A percentile compares a stretch with the other conserved stretches of the same genome.
These are phyloP conservation scores for Neofusicoccum sp. DNA, from an alignment of 2,329 filamentous ascomycete species.

Conservation along the genomic window DNA sequence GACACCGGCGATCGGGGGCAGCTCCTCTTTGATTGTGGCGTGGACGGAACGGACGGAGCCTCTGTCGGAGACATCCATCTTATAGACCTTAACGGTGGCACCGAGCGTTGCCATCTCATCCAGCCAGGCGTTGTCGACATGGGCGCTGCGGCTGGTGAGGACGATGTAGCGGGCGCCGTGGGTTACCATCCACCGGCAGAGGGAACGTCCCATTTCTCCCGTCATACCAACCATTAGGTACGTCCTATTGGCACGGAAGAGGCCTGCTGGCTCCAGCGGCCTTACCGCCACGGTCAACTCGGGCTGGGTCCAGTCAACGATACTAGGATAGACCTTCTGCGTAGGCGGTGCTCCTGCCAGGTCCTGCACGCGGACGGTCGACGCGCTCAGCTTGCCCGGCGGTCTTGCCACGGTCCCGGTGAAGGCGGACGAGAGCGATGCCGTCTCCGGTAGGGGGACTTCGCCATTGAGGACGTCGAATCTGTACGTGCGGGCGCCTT, in stretches of 20 bases:
- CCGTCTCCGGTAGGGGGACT: neutral
- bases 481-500: neutral
- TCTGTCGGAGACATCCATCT: constrained; percentile 19
- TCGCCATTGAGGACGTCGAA: neutral
- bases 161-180: constrained; percentile 26
- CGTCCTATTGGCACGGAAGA: constrained; percentile 21
- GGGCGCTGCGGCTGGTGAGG: constrained; percentile 42
- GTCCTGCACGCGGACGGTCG: neutral
- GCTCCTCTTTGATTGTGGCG: neutral
- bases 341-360: neutral
- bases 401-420: neutral
- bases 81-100: constrained; percentile 8
- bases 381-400: neutral
- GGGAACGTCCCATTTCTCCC: constrained; percentile 24
- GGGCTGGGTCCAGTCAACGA: neutral
- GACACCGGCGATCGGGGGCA: constrained; percentile 23
- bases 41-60: neutral
- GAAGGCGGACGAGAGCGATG: neutral
- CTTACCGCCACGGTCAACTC: neutral
- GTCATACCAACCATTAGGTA: constrained; percentile 27
- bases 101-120: constrained; percentile 20
- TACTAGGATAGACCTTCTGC: neutral
- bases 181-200: constrained; percentile 26
- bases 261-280: neutral
- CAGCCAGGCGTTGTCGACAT: constrained; percentile 32